Conservation (phyloP, 208 protist genomes). For the Trypanosoma caninum region DNA sequence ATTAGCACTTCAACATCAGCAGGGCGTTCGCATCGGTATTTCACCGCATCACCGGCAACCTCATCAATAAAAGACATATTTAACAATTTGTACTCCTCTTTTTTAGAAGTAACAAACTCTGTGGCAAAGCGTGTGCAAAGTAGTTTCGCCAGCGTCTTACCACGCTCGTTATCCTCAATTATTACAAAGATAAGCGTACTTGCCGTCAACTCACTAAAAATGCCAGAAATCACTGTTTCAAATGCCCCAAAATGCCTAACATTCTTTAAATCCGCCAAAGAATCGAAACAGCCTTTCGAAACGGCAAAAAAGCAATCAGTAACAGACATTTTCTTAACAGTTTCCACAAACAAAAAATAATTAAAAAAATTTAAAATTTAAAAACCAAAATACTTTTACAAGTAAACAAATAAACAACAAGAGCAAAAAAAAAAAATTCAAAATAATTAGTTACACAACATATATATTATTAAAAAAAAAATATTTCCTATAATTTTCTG, state of each 20-base stretch:
- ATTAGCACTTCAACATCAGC: slow-evolving; percentile 52
- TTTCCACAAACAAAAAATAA: neutral
- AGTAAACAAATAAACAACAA: too few species aligned
- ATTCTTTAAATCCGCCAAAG: slow-evolving; percentile 13
- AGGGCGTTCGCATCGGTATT: slow-evolving; percentile 56
- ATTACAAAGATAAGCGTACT: slow-evolving; percentile 41
- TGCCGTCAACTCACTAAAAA: slow-evolving; percentile 27
- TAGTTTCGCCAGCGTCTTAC: slow-evolving; percentile 32
- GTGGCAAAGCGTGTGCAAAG: slow-evolving; percentile 51
- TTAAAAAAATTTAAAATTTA: too few species aligned
- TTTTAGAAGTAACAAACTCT: slow-evolving; percentile 12
- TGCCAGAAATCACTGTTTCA: slow-evolving; percentile 28
- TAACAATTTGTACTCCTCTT: slow-evolving; percentile 38
- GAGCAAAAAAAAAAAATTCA: too few species aligned
- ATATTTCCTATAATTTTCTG: too few species aligned
- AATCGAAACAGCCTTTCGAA: slow-evolving; percentile 11
- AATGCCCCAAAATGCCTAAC: slow-evolving; percentile 23
- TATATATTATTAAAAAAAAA: too few species aligned
- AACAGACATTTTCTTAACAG: slow-evolving; percentile 5
- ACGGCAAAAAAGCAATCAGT: slow-evolving; percentile 47
- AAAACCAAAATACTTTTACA: too few species aligned
- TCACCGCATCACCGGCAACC: slow-evolving; percentile 35
- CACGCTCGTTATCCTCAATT: slow-evolving; percentile 20
- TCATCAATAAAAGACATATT: slow-evolving; percentile 63
- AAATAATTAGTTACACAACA: too few species aligned